Evolutionary conservation across 164 flowering plant species (phyloP), one percentile per base, ranked within the genome.

Genomic region (Euptelea pleiosperma): DNA sequence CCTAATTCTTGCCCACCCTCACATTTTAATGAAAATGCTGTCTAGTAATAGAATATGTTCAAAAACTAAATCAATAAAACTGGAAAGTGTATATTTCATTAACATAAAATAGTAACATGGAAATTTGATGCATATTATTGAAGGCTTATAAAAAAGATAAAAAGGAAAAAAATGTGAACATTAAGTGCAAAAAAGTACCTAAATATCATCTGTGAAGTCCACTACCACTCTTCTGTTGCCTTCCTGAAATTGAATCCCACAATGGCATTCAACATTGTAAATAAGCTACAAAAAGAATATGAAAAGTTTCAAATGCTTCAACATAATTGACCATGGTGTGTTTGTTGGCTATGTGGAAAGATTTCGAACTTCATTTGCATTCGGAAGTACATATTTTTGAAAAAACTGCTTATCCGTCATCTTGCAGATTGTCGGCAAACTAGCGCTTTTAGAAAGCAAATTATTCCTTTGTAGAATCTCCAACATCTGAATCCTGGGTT

Each of bases 341-440:
- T n/a, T n/a, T n/a, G n/a, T n/a, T n/a, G n/a, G n/a, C 26, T 45
- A 22, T 21, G 0, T 22, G 49, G 28, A 33, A 31, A 30, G 15
- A 12, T 51, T n/a, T 25, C 39, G 39, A 51, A 51, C 55, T 16
- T 30, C 39, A 9, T 18, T 8, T 7, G 6, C 36, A 51, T 30
- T 16, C 9, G 55, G 55, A 51, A 51, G 55, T 30, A 51, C 55
- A 51, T 33, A 33, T 51, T 9, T 51, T 37, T 50, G 7, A 4
- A 19, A 6, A 51, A 51, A 51, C 0, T 6, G 14, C 8, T 51
- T 15, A 31, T 51, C 22, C 3, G 11, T 18, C 36, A 51, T 30
- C 55, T 31, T 51, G 15, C 24, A 30, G 21, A 51, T 35, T 21
- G 55, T 6, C 4, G 55, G 28, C 18, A 52, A 29, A 52, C 55